Conservation (phyloP, 805 yeast genomes). For the Diddensiella santjacobensis region DNA sequence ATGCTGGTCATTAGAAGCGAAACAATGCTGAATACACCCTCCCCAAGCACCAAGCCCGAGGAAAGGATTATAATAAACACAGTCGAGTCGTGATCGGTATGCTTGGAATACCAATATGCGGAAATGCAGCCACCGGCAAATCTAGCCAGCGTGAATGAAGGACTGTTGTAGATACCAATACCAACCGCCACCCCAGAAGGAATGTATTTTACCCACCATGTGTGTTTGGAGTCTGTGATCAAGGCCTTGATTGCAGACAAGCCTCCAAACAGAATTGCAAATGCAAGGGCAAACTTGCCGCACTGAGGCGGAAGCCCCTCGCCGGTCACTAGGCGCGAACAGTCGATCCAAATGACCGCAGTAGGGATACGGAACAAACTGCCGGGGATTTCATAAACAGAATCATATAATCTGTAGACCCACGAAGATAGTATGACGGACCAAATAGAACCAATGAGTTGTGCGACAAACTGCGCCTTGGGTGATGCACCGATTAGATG, state of each 20-base stretch:
- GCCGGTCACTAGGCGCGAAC: conserved; percentile 89
- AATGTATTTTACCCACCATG: conserved; percentile 43
- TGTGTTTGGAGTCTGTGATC: conserved; percentile 19
- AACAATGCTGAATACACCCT: conserved; percentile 81
- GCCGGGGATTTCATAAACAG: conserved; percentile 83
- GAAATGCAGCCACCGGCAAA: conserved; percentile 82
- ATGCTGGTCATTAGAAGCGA: conserved; percentile 74
- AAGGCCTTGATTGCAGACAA: conserved; percentile 47
- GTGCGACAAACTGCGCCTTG: conserved; percentile 86
- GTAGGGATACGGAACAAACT: conserved; percentile 84
- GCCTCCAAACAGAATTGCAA: conserved; percentile 62
- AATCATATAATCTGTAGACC: conserved; percentile 78
- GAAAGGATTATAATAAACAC: conserved; percentile 82
- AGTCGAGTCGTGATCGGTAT: conserved; percentile 42
- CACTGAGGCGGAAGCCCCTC: conserved; percentile 84
- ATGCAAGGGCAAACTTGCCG: conserved; percentile 57
- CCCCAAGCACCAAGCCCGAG: conserved; percentile 90
- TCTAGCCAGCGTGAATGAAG: conserved; percentile 89
- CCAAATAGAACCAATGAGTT: conserved; percentile 81
- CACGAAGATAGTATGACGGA: conserved; percentile 74
- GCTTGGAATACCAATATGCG: conserved; percentile 40
- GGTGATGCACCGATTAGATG: conserved; percentile 90
- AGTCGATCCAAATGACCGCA: conserved; percentile 94
- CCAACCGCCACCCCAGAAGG: conserved; percentile 98
- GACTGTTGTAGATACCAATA: conserved; percentile 90